Base-by-base conservation (phyloP, 805 yeast genomes). In the Torulaspora delbrueckii region DNA sequence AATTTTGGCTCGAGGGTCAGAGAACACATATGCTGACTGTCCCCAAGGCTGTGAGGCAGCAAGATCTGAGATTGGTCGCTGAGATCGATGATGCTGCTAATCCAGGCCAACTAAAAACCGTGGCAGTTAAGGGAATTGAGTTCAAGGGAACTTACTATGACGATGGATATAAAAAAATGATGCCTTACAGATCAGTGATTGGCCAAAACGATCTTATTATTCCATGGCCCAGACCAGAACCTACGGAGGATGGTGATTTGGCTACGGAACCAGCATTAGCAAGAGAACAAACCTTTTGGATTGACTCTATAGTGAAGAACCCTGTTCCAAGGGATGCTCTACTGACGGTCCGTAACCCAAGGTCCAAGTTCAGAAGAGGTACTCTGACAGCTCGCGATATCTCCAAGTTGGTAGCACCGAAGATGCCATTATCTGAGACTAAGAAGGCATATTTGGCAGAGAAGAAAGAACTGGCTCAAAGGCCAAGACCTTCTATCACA, bases 141-240 rank as follows among this genome's bases (percentile, higher is more conserved):
- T 80, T 81, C 60, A 76, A 76, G 42, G 95, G 86, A 18, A 67
- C 71, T 41, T 83, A 84, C 60, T 91, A 77, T 64, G 96, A 89
- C 60, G 78, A 77, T 37, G 78, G 83, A 54, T 81, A 83, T 65
- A 82, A 82, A 61, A 73, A 73, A 57, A 77, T 83, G 74, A 68
- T 87, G 71, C 95, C 95, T 25, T 78, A 78, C 48, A 79, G 98
- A 66, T 78, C 79, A 55, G 87, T 90, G 22, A 77, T 76, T 52
- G 81, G 85, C 54, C 82, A 84, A 56, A 78, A 76, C 34, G 76
- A 79, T 42, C 70, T 87, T 43, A 77, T 81, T 19, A 81, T 90
- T 41, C 97, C 97, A 43, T 91, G 96, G 95, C 90, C 93, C 1
- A 79, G 73, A 27, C 52, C 51, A 5, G 63, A 63, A 18, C 54